Evolutionary conservation across 108 stramenopile genomes (phyloP).

Genomic region (Parietichytrium sp.): DNA sequence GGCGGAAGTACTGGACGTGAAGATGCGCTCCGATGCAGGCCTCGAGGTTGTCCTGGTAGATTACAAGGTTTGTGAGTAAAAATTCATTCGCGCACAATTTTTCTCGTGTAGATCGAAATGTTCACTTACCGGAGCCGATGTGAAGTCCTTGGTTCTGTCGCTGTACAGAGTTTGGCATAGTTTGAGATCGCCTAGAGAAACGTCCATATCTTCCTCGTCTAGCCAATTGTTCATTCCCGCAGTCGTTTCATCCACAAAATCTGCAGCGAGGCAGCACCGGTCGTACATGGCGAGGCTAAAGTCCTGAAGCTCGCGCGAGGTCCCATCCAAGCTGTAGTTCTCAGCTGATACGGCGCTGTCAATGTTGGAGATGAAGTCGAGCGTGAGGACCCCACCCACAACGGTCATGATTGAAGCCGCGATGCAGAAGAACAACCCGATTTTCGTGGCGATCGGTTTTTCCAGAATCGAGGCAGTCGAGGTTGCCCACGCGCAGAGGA

Average conservation of each 20-base stretch:
- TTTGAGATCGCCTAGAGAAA: no score
- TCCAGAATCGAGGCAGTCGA: not conserved
- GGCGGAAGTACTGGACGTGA: not conserved
- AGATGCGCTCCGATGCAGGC: not conserved
- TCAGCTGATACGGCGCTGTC: not conserved
- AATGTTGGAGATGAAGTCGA: not conserved
- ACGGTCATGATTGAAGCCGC: not conserved
- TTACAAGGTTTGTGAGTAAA: no score
- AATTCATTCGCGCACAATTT: no score
- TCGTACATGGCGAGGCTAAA: conserved; percentile 33
- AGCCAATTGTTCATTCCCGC: no score
- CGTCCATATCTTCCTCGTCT: no score
- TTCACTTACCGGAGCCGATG: no score
- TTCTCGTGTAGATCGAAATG: no score
- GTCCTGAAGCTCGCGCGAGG: conserved; percentile 11
- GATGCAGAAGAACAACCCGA: not conserved
- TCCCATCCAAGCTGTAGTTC: not conserved
- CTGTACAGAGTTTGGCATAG: no score
- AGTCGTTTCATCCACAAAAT: no score
- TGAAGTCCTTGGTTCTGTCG: no score
- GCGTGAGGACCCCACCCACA: not conserved
- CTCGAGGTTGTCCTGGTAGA: no score
- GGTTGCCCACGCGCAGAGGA: not conserved
- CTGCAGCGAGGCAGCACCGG: not conserved
- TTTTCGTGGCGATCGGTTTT: not conserved